These are phyloP conservation scores for Fusarium solani-melongenae DNA, from an alignment of 2,329 filamentous ascomycete species.

Conservation along the genomic window DNA sequence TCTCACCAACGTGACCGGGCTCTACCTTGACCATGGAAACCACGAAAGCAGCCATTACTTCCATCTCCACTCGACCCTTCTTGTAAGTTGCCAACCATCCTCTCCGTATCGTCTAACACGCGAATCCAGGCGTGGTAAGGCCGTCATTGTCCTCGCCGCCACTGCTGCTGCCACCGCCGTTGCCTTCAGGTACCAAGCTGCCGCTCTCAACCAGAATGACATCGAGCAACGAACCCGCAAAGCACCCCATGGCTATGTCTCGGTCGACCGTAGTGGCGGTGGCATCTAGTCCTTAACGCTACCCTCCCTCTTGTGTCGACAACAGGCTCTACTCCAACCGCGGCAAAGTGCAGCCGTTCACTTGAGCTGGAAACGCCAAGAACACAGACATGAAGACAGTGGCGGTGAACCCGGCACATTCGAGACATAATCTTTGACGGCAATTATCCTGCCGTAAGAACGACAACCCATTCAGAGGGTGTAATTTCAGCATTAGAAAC, in stretches of 20 bases:
- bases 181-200: conserved; percentile 50
- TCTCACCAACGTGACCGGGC: background rate
- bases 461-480: background rate
- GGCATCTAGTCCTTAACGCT: conserved; percentile 47
- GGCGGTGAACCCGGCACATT: background rate
- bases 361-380: background rate
- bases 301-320: background rate
- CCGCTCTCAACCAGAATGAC: conserved; percentile 55
- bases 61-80: conserved; percentile 34
- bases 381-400: background rate
- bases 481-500: background rate
- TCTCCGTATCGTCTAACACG: background rate
- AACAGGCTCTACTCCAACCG: background rate
- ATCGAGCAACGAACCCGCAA: conserved; percentile 52
- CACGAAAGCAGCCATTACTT: conserved; percentile 15
- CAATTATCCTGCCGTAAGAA: background rate
- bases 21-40: background rate
- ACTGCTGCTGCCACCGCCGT: conserved; percentile 43
- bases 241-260: conserved; percentile 58
- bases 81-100: conserved; percentile 20
- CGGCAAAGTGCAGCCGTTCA: background rate
- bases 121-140: conserved; percentile 51
- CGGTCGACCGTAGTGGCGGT: conserved; percentile 63
- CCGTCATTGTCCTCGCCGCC: conserved; percentile 49
- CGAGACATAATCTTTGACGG: background rate